Percentiles rank a stretch among this genome's conserved stretches.
These are phyloP conservation scores for Scopulariopsis brevicaulis DNA, from an alignment of 2,329 filamentous ascomycete genomes.

Conservation along the genomic window DNA sequence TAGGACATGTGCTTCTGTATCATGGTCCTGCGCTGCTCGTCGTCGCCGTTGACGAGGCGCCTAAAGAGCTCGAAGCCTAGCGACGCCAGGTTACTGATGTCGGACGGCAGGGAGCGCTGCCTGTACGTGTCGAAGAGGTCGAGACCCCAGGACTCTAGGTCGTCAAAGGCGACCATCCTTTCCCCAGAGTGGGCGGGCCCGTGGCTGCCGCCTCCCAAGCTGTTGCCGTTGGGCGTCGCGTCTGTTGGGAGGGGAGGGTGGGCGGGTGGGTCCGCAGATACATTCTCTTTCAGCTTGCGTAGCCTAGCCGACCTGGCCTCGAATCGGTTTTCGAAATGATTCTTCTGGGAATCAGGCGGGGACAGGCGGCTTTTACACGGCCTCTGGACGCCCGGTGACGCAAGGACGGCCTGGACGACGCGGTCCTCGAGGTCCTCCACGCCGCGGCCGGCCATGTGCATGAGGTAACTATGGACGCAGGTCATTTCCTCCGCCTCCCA, in stretches of 20 bases:
- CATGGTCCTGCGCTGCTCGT: not conserved
- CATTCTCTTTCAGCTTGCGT: not conserved
- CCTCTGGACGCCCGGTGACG: not conserved
- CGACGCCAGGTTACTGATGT: not conserved
- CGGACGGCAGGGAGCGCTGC: not conserved
- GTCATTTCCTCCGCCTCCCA: constrained; percentile 5
- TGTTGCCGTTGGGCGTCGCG: no score
- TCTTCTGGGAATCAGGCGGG: not conserved
- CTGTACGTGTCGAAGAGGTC: not conserved
- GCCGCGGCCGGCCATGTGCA: not conserved
- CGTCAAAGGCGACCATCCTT: not conserved
- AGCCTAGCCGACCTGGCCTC: no score
- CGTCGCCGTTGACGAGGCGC: not conserved
- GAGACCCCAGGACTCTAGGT: not conserved
- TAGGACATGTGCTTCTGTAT: not conserved
- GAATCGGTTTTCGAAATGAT: not conserved
- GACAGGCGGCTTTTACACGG: not conserved
- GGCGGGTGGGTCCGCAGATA: no score
- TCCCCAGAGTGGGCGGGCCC: not conserved
- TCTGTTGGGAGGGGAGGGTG: no score
- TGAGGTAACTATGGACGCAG: constrained; percentile 1
- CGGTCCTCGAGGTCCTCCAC: not conserved
- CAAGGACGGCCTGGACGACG: not conserved
- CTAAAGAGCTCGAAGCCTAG: not conserved
- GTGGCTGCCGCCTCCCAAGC: no score